phyloP scores from a whole-genome alignment of 495 filamentous ascomycete genomes.

The Glutinoglossum americanum region DNA sequence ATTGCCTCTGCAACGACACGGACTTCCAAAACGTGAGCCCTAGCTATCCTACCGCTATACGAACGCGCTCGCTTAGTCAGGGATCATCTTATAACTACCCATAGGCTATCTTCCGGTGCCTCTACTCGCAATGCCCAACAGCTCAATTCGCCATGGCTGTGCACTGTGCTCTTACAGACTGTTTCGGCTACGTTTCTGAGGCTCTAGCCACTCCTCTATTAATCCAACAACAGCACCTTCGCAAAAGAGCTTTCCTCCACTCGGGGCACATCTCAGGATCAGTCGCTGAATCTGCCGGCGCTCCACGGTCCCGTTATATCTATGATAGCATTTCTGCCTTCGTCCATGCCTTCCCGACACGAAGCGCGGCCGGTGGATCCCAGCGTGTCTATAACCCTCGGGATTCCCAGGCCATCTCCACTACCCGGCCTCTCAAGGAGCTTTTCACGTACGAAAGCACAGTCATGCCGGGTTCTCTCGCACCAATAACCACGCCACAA shows the following conservation, averaged over 20 bases:
- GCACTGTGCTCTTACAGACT: constrained; percentile 15
- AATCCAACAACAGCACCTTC: not conserved
- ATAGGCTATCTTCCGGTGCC: constrained; percentile 19
- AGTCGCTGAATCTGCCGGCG: not conserved
- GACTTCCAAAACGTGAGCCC: constrained; percentile 16
- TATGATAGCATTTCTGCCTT: not conserved
- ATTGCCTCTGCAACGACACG: constrained; percentile 17
- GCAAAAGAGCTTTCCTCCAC: not conserved
- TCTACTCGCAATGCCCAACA: constrained; percentile 22
- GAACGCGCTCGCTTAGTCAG: not conserved
- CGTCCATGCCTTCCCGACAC: not conserved
- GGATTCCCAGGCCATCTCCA: not conserved
- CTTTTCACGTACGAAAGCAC: not conserved
- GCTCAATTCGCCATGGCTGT: constrained; percentile 18
- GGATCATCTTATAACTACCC: not conserved
- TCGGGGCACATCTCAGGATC: not conserved
- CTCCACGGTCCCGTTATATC: not conserved
- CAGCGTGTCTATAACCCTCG: not conserved
- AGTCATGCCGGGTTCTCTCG: not conserved
- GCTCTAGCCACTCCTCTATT: not conserved
- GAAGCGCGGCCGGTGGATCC: not conserved
- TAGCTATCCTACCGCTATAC: not conserved
- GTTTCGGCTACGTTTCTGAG: constrained; percentile 7
- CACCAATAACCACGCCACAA: not conserved
- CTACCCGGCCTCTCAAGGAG: not conserved